phyloP scores from a whole-genome alignment of 1,284 basidiomycete genomes.

The Stygiomarasmius scandens region DNA sequence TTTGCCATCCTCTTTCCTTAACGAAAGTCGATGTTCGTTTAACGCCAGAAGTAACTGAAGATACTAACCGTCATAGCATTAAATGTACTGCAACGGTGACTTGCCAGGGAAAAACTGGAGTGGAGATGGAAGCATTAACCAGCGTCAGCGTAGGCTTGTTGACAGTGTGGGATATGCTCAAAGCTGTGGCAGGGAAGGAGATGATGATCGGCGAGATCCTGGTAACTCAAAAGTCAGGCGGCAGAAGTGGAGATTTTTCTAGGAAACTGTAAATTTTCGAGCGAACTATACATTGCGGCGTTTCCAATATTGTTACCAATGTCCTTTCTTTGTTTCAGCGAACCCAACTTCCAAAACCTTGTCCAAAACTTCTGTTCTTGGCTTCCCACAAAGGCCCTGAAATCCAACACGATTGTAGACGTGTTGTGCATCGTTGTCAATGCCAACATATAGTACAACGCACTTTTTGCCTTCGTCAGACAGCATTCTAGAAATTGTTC shows the following conservation, averaged over 20 bases:
- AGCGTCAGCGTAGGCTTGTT: constrained; percentile 79
- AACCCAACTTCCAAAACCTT: constrained; percentile 52
- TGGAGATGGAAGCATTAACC: constrained; percentile 94
- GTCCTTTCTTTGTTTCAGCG: constrained; percentile 39
- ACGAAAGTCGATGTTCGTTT: constrained; percentile 71
- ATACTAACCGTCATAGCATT: constrained; percentile 49
- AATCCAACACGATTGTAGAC: constrained; percentile 55
- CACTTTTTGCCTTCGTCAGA: constrained; percentile 38
- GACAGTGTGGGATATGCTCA: constrained; percentile 93
- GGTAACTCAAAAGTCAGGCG: constrained; percentile 74
- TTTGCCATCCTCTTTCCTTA: constrained; percentile 81
- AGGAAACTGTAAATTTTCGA: constrained; percentile 18
- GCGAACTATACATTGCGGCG: too few species aligned
- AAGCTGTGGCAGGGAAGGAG: constrained; percentile 82
- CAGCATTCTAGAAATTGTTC: constrained; percentile 25
- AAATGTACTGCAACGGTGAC: constrained; percentile 68
- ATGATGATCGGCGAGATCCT: constrained; percentile 76
- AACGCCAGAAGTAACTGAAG: constrained; percentile 39
- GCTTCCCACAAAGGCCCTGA: constrained; percentile 17
- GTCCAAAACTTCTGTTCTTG: constrained; percentile 30
- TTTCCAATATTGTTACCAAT: constrained; percentile 38
- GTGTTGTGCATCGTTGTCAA: constrained; percentile 47
- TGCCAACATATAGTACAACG: constrained; percentile 52
- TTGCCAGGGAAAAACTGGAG: constrained; percentile 82
- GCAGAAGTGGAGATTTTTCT: constrained; percentile 70